phyloP scores from a whole-genome alignment of 345 rosid species.

The Raphanus sativus region DNA sequence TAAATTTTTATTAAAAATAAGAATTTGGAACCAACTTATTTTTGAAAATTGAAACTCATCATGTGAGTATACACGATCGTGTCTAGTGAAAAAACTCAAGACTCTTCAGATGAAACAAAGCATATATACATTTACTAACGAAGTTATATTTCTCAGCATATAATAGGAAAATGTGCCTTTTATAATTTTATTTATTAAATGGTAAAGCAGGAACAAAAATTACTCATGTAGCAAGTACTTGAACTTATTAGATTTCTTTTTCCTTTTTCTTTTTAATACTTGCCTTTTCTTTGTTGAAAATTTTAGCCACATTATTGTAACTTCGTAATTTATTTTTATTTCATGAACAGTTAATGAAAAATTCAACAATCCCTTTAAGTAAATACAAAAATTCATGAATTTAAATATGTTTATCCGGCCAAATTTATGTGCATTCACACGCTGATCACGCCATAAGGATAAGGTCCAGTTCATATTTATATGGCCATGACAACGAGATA shows the following conservation, averaged over 20 bases:
- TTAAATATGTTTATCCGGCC: slow-evolving; percentile 8
- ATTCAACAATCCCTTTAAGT: not conserved
- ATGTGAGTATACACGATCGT: not conserved
- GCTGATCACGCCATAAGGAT: slow-evolving; percentile 20
- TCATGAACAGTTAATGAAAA: not conserved
- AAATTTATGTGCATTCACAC: slow-evolving; percentile 21
- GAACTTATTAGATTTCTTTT: not conserved
- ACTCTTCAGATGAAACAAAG: not conserved
- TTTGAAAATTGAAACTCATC: not conserved
- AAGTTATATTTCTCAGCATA: not conserved
- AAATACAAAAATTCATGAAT: not conserved
- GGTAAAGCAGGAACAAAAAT: slow-evolving; percentile 6
- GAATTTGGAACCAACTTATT: not conserved
- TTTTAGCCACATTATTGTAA: not conserved
- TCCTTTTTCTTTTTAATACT: not conserved
- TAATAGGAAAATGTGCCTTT: not conserved
- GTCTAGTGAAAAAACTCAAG: not conserved
- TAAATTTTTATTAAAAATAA: not conserved
- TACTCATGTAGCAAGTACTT: not conserved
- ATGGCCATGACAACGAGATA: slow-evolving; percentile 7
- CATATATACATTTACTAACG: not conserved
- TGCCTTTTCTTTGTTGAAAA: slow-evolving; percentile 21
- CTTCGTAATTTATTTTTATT: not conserved
- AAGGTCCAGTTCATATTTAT: not conserved
- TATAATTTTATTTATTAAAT: not conserved